Base-by-base conservation (phyloP, 2,329 filamentous ascomycete species). In the Lomentospora prolificans region DNA sequence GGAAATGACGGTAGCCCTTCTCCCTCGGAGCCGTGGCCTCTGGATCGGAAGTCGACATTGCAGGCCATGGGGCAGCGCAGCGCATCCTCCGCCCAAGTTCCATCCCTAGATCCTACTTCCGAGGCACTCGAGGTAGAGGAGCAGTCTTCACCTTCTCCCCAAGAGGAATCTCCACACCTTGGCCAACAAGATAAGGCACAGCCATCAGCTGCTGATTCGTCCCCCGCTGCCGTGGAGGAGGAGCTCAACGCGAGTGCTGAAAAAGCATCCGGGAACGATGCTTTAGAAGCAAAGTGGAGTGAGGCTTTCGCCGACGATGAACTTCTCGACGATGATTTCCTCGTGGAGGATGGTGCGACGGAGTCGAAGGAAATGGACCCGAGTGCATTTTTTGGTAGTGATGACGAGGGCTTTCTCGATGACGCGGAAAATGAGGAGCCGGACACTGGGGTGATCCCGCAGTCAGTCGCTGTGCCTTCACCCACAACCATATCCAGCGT, bases 401-500 rank as follows among this genome's bases (percentile, higher is more conserved):
- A 96, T 66, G 88, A 89, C 60, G 87, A 91, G 64, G 90, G 89
- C 0, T 87, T 96, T 58, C 73, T 96, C 8, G 85, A 95, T 5
- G 90, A 91, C 57, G 76, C 78, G 3, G 75, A 74, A 9, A 71
- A 77, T 19, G 66, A 75, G 14, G 57, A 66, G 24, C 63, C 67
- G 33, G 56, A 51, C 41, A 41, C 55, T 12, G 39, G 57, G 24
- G 25, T 52, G 27, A 55, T 57, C 4, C 55, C 58, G 17, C 8
- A 56, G 9, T 14, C 57, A 7, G 44, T 19, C 19, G 44, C 44
- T 10, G 44, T 22, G 5, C 44, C 44, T 9, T 48, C 30, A 58
- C n/a, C 57, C 58, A 25, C 31, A 12, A 17, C 28, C 9, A 27
- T 17, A 31, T 24, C 39, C 41, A 50, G 53, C 22, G 27, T 44